These are phyloP conservation scores for Ustilago bromivora DNA, from an alignment of 1,284 basidiomycete genomes.

Conservation along the genomic window DNA sequence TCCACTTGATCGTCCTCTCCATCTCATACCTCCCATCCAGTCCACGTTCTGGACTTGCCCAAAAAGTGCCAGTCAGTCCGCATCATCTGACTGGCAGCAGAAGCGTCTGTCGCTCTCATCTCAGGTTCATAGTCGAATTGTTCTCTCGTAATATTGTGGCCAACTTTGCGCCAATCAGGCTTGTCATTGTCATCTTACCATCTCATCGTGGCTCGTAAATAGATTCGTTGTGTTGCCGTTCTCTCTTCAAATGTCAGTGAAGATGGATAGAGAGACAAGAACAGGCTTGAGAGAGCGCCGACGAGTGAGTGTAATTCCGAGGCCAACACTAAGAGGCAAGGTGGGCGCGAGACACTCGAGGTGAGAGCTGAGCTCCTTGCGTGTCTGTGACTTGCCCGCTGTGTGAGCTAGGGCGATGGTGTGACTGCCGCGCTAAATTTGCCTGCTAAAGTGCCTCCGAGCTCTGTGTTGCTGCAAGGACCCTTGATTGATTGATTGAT, in stretches of 20 bases:
- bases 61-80: constrained; percentile 1
- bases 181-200: constrained; percentile 18
- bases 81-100: background rate
- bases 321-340: no score
- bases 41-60: background rate
- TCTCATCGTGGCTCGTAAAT: constrained; percentile 6
- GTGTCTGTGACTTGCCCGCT: no score
- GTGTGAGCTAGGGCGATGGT: background rate
- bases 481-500: constrained; percentile 7
- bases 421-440: background rate
- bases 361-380: no score
- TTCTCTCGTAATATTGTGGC: constrained; percentile 14
- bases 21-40: background rate
- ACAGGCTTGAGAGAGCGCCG: constrained; percentile 11
- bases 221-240: constrained; percentile 3
- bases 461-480: constrained; percentile 19
- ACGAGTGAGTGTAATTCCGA: background rate
- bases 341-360: no score
- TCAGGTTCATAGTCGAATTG: background rate
- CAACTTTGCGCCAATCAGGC: background rate
- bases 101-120: background rate
- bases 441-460: constrained; percentile 7
- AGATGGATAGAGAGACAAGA: background rate
- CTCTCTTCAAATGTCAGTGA: background rate
- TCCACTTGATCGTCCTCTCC: background rate